A percentile compares a stretch with the other conserved stretches of the same genome.
phyloP scores from a whole-genome alignment of 352 stramenopile species.

The Phytopythium helicoides region DNA sequence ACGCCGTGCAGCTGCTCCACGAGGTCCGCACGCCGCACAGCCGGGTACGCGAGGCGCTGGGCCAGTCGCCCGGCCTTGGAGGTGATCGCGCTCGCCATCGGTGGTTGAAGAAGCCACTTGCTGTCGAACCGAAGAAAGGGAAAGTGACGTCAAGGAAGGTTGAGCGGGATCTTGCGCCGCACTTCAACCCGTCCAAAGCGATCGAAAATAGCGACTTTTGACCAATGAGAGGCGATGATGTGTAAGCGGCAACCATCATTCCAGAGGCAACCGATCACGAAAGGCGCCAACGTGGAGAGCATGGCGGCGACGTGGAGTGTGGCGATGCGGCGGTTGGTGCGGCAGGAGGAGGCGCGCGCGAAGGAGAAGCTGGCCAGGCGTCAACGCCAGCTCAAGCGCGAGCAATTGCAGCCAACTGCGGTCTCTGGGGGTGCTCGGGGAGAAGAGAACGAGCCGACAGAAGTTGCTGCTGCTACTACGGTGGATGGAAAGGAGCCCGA shows the following conservation, averaged over 20 bases:
- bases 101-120: too few relatives aligned
- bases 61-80: constrained; percentile 16
- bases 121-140: too few relatives aligned
- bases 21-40: constrained; percentile 42
- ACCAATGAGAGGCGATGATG: too few relatives aligned
- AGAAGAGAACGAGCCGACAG: background rate
- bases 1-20: constrained; percentile 60
- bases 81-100: constrained; percentile 32
- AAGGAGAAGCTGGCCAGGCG: constrained; percentile 29
- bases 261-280: background rate
- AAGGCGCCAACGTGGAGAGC: background rate
- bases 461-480: background rate
- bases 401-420: constrained; percentile 4
- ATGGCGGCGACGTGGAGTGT: constrained; percentile 18
- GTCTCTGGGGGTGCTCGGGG: background rate
- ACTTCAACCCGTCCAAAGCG: too few relatives aligned
- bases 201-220: too few relatives aligned
- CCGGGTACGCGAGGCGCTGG: constrained; percentile 44
- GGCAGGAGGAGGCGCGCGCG: constrained; percentile 25
- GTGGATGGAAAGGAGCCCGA: background rate
- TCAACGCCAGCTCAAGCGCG: constrained; percentile 26
- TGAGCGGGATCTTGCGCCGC: too few relatives aligned
- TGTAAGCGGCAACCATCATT: too few relatives aligned
- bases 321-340: constrained; percentile 30
- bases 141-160: too few relatives aligned